Evolutionary conservation across 345 rosid genomes (phyloP), one percentile per base, ranked within the genome.

Genomic region (Brassica napus): DNA sequence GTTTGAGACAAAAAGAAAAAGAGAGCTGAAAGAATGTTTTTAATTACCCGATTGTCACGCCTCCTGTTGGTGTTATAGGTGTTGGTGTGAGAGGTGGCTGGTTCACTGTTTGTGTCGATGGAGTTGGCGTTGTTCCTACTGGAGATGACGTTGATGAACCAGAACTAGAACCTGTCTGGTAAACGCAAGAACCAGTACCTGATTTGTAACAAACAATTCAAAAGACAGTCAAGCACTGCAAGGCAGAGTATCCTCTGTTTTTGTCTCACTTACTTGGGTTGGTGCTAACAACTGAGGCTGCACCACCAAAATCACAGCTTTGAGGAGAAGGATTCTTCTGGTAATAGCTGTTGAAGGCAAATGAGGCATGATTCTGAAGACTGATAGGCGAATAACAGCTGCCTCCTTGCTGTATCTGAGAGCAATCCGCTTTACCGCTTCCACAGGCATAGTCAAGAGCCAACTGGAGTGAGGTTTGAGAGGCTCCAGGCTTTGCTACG

Each of bases 401-500:
- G 37, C 87, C 95, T 2, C 95, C 94, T 82, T 87, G 90, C 85
- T 90, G 98, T 54, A 96, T 90, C 82, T 84, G 90, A 5, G 99
- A 87, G 73, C 99, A 96, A 79, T 91, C 98, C 0, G 92, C 92
- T 57, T 91, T 92, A 69, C 94, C 97, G 9, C 78, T 73, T 10
- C 99, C 99, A 39, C 99, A 96, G 0, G 99, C 99, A 74, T 93
- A 96, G 81, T 96, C 98, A 80, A 96, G 85, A 10, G 89, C 99
- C 4, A 80, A 39, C 76, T 96, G 99, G 44, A 93, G 83, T 6
- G 87, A 76, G 35, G 77, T 72, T 78, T 87, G 88, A 3, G 85
- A 23, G 0, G 77, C 89, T 80, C 98, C 97, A n/a, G 77, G 73
- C 87, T 62, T 90, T 23, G 92, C 97, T 63, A 92, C 84, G 35